Percentiles rank a stretch among this genome's conserved stretches.
Evolutionary conservation across 1,139 yeast genomes (phyloP).

Genomic region (Lodderomyces parapsilosis): DNA sequence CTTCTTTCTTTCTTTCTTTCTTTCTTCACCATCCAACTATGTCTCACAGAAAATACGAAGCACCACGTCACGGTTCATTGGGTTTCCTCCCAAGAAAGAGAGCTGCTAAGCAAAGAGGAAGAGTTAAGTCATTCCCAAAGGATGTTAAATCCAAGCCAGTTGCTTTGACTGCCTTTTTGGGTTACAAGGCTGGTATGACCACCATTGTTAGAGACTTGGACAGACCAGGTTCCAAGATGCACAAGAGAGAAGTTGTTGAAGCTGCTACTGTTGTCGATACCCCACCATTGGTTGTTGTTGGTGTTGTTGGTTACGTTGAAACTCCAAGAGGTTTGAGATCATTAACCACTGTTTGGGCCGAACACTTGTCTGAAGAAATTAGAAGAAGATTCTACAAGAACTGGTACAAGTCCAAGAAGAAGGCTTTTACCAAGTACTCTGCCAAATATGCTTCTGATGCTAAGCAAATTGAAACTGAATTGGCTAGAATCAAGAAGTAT

Average conservation of each 20-base stretch:
- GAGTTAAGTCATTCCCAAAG: slow-evolving; percentile 99
- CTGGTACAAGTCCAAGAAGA: slow-evolving; percentile 99
- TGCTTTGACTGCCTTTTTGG: slow-evolving; percentile 98
- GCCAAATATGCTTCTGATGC: slow-evolving; percentile 95
- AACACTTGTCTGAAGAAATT: slow-evolving; percentile 98
- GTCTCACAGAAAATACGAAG: slow-evolving; percentile 99
- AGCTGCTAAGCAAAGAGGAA: slow-evolving; percentile 98
- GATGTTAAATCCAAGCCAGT: slow-evolving; percentile 98
- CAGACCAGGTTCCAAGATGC: slow-evolving; percentile 99
- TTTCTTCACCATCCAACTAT: slow-evolving; percentile 37
- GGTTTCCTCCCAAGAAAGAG: slow-evolving; percentile 99
- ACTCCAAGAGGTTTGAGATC: slow-evolving; percentile 99
- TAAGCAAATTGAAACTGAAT: slow-evolving; percentile 89
- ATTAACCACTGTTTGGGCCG: slow-evolving; percentile 99
- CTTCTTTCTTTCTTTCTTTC: slow-evolving; percentile 21
- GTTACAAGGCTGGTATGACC: slow-evolving; percentile 99
- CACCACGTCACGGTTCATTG: slow-evolving; percentile 99
- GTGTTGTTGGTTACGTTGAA: slow-evolving; percentile 99
- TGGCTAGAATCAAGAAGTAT: slow-evolving; percentile 98
- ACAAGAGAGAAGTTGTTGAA: slow-evolving; percentile 99
- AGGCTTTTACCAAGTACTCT: slow-evolving; percentile 99
- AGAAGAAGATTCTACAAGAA: slow-evolving; percentile 99
- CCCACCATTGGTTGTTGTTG: slow-evolving; percentile 98
- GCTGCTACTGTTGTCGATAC: slow-evolving; percentile 99
- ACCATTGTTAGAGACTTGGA: slow-evolving; percentile 99